phyloP scores from a whole-genome alignment of 2,329 filamentous ascomycete species.

The Colletotrichum theobromicola region DNA sequence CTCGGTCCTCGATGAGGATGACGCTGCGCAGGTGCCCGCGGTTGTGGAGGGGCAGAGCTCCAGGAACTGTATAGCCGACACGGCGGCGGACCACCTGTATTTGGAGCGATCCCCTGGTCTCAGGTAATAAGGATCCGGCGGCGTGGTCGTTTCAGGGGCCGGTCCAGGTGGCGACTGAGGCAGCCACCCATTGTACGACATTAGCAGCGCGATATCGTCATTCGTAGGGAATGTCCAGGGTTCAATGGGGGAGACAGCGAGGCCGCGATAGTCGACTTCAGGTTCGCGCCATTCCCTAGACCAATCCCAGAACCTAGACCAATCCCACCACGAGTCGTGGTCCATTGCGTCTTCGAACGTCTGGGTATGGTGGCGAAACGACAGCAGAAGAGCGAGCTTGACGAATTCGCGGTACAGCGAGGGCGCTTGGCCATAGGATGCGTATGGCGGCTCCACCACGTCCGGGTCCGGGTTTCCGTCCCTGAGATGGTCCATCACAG shows the following conservation, averaged over 20 bases:
- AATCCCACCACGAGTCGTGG: too few relatives aligned
- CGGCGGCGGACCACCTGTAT: neutral
- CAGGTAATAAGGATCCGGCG: too few relatives aligned
- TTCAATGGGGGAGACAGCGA: neutral
- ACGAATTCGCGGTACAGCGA: neutral
- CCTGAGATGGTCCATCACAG: neutral
- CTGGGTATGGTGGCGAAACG: neutral
- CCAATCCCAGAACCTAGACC: neutral
- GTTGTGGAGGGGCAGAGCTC: neutral
- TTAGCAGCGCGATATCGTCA: neutral
- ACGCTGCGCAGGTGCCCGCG: neutral
- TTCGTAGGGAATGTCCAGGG: neutral
- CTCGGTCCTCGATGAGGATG: neutral
- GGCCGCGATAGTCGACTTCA: neutral
- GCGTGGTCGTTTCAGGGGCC: too few relatives aligned
- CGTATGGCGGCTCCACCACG: too few relatives aligned
- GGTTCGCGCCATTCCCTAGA: too few relatives aligned
- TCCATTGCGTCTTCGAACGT: neutral
- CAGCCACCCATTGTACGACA: neutral
- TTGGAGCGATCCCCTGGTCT: neutral
- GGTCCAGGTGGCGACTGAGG: too few relatives aligned
- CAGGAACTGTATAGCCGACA: neutral
- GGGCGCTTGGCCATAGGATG: neutral
- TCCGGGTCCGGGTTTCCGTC: neutral
- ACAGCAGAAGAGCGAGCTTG: neutral